Base-by-base conservation (phyloP, 495 filamentous ascomycete species). In the Neohortaea acidophila region DNA sequence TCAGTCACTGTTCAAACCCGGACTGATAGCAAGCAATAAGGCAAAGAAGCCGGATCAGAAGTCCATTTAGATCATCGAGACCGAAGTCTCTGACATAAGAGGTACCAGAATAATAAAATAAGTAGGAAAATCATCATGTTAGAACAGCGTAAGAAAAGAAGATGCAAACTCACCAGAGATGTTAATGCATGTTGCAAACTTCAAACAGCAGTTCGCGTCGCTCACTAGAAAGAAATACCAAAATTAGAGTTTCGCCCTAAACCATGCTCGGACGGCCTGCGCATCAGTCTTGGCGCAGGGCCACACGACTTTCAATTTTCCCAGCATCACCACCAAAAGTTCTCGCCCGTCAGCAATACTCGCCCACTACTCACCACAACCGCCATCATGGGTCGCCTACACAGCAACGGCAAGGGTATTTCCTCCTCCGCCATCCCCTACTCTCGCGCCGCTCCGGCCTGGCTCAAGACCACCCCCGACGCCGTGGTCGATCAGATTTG, bases 351-450 rank as follows among this genome's bases (percentile, higher is more conserved):
- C 25, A 32, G 11, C 39, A 33, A 21, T 10, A 21, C 4, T 27
- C 50, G 43, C 39, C 41, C 13, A 24, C 12, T 11, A 37, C 45
- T 51, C 43, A 53, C 39, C 44, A 55, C 52, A 46, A 53, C 54
- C 66, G 54, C 54, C 66, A 80, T 59, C 59, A 94, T 94, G 87
- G 87, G 86, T 78, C 78, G 89, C 68, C 77, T 97, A 73, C 91
- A 99, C 81, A 80, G 72, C 72, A 94, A 93, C 57, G 89, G 91
- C 68, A 99, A 99, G 79, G 91, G 91, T 63, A 96, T 96, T 62
- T 79, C 83, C 38, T 66, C 80, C 66, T 91, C 82, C 41, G 84
- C 91, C 52, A 71, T 94, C 66, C 91, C 91, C 45, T 96, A 96
- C 77, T 91, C 82, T 37, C 87, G 91, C 67, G 78, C 74, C 44